Evolutionary conservation across 1,284 basidiomycete species (phyloP).

Genomic region (Microbotryum intermedium): DNA sequence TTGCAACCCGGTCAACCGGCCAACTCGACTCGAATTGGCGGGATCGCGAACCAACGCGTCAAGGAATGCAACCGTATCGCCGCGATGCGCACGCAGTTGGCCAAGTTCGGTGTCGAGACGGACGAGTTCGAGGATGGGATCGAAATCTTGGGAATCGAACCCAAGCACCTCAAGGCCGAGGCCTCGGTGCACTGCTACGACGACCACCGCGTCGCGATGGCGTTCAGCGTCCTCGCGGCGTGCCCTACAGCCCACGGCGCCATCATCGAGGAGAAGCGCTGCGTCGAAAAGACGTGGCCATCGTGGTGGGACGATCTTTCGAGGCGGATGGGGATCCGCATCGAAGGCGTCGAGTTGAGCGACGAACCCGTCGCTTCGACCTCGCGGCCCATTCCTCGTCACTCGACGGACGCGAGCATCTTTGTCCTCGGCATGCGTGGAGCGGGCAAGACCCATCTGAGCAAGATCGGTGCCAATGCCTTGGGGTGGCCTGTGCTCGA

Average conservation of each 20-base stretch:
- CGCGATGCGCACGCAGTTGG: slow-evolving; percentile 93
- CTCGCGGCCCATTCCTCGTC: slow-evolving; percentile 33
- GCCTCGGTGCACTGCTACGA: slow-evolving; percentile 90
- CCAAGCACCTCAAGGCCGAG: slow-evolving; percentile 52
- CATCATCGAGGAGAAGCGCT: slow-evolving; percentile 88
- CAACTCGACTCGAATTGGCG: slow-evolving; percentile 67
- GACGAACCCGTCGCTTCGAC: slow-evolving; percentile 35
- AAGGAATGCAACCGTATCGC: slow-evolving; percentile 97
- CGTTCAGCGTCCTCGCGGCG: slow-evolving; percentile 79
- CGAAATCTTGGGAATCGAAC: slow-evolving; percentile 70
- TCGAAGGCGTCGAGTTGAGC: slow-evolving; percentile 43
- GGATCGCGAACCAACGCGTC: slow-evolving; percentile 96
- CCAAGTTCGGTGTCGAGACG: slow-evolving; percentile 89
- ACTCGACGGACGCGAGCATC: slow-evolving; percentile 53
- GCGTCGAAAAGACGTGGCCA: slow-evolving; percentile 99
- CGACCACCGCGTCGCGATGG: slow-evolving; percentile 98
- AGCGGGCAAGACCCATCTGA: slow-evolving; percentile 87
- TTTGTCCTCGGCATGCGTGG: slow-evolving; percentile 91
- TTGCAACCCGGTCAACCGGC: slow-evolving; percentile 38
- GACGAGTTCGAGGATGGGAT: slow-evolving; percentile 90
- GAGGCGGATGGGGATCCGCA: slow-evolving; percentile 82
- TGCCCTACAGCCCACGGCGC: slow-evolving; percentile 56
- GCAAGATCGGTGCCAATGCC: slow-evolving; percentile 62
- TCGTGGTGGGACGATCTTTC: slow-evolving; percentile 99
- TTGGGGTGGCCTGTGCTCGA: slow-evolving; percentile 76